Percentiles rank a stretch among this genome's conserved stretches.
phyloP scores from a whole-genome alignment of 108 stramenopile genomes.

The Parietichytrium sp. region DNA sequence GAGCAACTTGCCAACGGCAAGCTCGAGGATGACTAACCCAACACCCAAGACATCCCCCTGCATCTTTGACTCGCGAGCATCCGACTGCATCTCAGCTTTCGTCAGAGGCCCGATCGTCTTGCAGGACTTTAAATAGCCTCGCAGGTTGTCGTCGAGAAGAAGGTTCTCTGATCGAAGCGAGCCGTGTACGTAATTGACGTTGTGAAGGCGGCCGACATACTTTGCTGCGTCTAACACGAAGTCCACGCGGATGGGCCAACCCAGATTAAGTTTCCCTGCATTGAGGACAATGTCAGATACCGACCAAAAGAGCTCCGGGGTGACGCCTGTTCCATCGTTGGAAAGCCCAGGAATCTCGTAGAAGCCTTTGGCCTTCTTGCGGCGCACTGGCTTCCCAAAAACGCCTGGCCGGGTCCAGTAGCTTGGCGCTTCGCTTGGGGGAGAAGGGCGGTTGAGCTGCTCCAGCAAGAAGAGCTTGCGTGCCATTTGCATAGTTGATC shows the following conservation, averaged over 20 bases:
- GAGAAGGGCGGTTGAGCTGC: background rate
- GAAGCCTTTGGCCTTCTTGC: background rate
- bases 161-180: background rate
- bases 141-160: background rate
- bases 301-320: background rate
- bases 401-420: slow-evolving; percentile 4
- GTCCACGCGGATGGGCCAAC: background rate
- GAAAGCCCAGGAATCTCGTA: background rate
- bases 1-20: background rate
- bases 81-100: background rate
- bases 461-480: slow-evolving; percentile 36
- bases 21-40: slow-evolving; percentile 8
- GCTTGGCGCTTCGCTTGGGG: background rate
- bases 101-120: background rate
- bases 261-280: background rate
- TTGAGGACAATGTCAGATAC: background rate
- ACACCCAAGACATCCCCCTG: slow-evolving; percentile 1
- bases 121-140: background rate
- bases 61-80: background rate
- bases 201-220: background rate
- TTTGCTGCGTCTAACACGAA: background rate
- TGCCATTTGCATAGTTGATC: background rate
- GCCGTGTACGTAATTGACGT: slow-evolving; percentile 14
- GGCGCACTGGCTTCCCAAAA: background rate
- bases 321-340: background rate